These are phyloP conservation scores for Cicer cuneatum DNA, from an alignment of 306 rosid genomes.

Conservation along the genomic window DNA sequence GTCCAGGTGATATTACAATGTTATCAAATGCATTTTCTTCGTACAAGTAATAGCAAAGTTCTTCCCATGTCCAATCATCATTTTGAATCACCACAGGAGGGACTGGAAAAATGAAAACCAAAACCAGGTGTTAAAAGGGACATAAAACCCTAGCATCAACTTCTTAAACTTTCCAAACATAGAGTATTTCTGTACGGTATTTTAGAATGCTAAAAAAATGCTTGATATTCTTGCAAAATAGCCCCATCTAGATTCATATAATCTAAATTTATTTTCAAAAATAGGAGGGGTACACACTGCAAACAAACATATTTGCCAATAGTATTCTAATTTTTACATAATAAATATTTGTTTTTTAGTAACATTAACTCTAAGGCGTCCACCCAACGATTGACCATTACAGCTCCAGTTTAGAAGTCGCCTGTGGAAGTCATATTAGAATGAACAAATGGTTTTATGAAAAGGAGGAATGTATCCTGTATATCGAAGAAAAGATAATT, in stretches of 20 bases:
- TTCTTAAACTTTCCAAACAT: slow-evolving; percentile 33
- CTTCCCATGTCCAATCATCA: slow-evolving; percentile 88
- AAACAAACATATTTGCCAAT: slow-evolving; percentile 15
- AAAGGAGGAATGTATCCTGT: slow-evolving; percentile 31
- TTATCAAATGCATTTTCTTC: slow-evolving; percentile 92
- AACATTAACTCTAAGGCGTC: slow-evolving; percentile 23
- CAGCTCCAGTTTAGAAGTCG: slow-evolving; percentile 5
- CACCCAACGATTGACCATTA: slow-evolving; percentile 19
- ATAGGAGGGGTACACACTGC: neutral
- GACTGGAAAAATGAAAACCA: slow-evolving; percentile 60
- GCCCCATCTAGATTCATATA: slow-evolving; percentile 9
- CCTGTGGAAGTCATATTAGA: neutral
- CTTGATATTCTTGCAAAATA: neutral
- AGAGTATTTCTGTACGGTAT: neutral
- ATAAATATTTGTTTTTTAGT: neutral
- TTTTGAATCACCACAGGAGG: slow-evolving; percentile 92
- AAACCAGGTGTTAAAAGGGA: slow-evolving; percentile 44
- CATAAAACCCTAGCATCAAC: slow-evolving; percentile 18
- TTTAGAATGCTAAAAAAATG: slow-evolving; percentile 17
- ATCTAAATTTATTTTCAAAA: neutral
- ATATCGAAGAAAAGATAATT: neutral
- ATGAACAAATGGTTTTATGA: slow-evolving; percentile 1
- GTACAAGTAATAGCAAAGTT: slow-evolving; percentile 69
- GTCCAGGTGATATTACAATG: slow-evolving; percentile 98
- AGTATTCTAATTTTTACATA: slow-evolving; percentile 20